These are phyloP conservation scores for Parastagonospora nodorum DNA, from an alignment of 2,329 filamentous ascomycete genomes.

Conservation along the genomic window DNA sequence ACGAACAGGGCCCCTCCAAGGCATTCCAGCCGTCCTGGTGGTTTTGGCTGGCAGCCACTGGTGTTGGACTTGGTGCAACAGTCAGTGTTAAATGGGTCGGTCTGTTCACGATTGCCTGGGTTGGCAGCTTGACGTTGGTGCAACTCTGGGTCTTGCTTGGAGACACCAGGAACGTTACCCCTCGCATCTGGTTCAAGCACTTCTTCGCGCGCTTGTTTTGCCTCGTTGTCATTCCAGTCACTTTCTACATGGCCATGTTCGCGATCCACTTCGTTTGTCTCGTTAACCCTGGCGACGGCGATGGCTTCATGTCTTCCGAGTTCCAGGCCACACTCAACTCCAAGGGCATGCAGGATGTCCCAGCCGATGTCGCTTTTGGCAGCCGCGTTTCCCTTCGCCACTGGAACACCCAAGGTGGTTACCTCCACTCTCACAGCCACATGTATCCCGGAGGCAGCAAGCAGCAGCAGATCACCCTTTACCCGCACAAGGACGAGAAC, in stretches of 20 bases:
- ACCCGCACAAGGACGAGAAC: slow-evolving; percentile 99
- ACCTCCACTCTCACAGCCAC: slow-evolving; percentile 92
- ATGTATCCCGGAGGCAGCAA: slow-evolving; percentile 99
- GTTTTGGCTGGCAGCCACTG: slow-evolving; percentile 93
- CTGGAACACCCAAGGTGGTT: slow-evolving; percentile 96
- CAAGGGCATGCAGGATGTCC: slow-evolving; percentile 94
- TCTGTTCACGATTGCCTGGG: slow-evolving; percentile 98
- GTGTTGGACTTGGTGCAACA: slow-evolving; percentile 85
- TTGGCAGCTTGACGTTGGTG: slow-evolving; percentile 84
- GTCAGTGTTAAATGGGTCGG: slow-evolving; percentile 99
- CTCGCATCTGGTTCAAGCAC: slow-evolving; percentile 90
- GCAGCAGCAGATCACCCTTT: slow-evolving; percentile 97
- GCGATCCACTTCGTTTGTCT: slow-evolving; percentile 94
- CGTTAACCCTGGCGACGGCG: slow-evolving; percentile 92
- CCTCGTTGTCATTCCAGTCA: slow-evolving; percentile 83
- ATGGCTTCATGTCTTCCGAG: slow-evolving; percentile 99
- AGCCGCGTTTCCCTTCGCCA: slow-evolving; percentile 87
- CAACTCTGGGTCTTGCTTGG: slow-evolving; percentile 96
- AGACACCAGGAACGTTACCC: slow-evolving; percentile 82
- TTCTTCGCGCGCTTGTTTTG: slow-evolving; percentile 90
- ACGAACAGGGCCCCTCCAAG: slow-evolving; percentile 86
- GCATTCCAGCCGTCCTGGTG: slow-evolving; percentile 93
- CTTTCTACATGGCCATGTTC: slow-evolving; percentile 97
- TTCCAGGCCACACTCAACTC: slow-evolving; percentile 97
- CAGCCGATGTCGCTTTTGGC: slow-evolving; percentile 88